A percentile compares a stretch with the other conserved stretches of the same genome.
These are phyloP conservation scores for Aurantiochytrium sp. DNA, from an alignment of 108 stramenopile genomes.

Conservation along the genomic window DNA sequence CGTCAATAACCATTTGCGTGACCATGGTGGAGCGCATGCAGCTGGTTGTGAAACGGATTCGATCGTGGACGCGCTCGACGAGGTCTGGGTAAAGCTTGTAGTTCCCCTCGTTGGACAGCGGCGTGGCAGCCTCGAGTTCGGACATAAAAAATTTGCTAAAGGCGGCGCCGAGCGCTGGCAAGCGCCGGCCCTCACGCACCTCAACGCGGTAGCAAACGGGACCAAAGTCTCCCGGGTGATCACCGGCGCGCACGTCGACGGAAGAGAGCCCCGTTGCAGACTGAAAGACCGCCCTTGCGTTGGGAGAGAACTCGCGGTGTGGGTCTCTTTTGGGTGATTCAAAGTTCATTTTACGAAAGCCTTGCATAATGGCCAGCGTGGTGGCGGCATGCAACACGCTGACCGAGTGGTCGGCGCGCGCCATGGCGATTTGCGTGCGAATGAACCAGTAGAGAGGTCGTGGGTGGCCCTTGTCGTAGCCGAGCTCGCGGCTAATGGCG, in stretches of 20 bases:
- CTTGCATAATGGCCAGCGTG: background rate
- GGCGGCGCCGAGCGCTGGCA: background rate
- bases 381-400: background rate
- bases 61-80: background rate
- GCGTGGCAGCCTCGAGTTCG: background rate
- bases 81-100: background rate
- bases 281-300: background rate
- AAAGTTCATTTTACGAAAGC: background rate
- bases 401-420: background rate
- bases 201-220: background rate
- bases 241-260: background rate
- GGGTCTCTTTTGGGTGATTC: background rate
- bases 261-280: background rate
- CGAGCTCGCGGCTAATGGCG: background rate
- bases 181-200: background rate
- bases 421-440: background rate
- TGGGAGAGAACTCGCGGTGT: background rate
- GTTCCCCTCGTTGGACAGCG: background rate
- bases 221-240: background rate
- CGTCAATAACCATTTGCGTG: background rate
- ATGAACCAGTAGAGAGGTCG: background rate
- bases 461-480: background rate
- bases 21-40: background rate
- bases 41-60: background rate
- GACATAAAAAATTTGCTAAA: background rate